Evolutionary conservation across 768 basidiomycete genomes (phyloP).

Genomic region (Mycena maculata): DNA sequence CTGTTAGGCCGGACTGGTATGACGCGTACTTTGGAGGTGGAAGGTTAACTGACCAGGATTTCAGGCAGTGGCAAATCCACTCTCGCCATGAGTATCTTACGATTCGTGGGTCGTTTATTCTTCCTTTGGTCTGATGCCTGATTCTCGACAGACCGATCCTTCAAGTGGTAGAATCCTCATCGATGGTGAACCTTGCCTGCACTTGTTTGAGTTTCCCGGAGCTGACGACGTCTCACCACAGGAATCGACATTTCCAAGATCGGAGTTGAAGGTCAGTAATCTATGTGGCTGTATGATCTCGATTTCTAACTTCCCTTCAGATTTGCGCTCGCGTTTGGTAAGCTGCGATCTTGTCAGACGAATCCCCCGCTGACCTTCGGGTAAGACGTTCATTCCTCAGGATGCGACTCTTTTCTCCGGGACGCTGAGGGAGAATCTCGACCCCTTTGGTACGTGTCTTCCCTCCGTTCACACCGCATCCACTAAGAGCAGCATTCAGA

Average conservation of each 20-base stretch:
- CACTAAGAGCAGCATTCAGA: slow-evolving; percentile 7
- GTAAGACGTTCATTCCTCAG: slow-evolving; percentile 61
- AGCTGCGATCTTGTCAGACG: background rate
- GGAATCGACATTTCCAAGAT: slow-evolving; percentile 74
- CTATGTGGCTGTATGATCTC: too few species aligned
- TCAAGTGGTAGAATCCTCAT: slow-evolving; percentile 68
- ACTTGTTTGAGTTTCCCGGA: background rate
- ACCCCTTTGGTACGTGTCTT: slow-evolving; percentile 24
- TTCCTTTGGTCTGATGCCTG: background rate
- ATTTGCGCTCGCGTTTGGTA: slow-evolving; percentile 31
- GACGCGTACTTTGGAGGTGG: background rate
- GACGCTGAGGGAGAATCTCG: slow-evolving; percentile 45
- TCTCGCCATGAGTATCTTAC: slow-evolving; percentile 73
- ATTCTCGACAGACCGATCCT: slow-evolving; percentile 62
- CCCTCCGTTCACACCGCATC: too few species aligned
- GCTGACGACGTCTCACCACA: background rate
- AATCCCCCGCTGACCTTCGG: background rate
- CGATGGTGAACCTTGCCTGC: slow-evolving; percentile 50
- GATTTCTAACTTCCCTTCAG: background rate
- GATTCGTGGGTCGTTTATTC: slow-evolving; percentile 56
- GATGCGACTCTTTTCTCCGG: slow-evolving; percentile 73
- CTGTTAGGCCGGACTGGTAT: slow-evolving; percentile 45
- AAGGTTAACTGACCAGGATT: background rate
- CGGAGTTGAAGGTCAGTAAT: slow-evolving; percentile 55
- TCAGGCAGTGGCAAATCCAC: slow-evolving; percentile 67